Conservation (phyloP, 257 asterid species). For the Mitragyna speciosa region DNA sequence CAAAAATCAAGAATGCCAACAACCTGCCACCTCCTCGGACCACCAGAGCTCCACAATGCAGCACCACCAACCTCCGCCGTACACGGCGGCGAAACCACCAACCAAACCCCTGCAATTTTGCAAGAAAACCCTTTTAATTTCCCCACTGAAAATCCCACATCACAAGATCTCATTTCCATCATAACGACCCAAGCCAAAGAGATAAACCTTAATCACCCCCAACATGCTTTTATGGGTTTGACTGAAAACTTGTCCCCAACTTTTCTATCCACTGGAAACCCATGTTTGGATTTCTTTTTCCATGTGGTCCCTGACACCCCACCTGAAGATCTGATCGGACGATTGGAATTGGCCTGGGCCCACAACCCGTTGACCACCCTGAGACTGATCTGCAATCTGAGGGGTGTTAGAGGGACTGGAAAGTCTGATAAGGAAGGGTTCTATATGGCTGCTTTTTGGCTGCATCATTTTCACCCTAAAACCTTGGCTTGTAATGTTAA, state of each 20-base stretch:
- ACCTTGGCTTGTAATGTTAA: conserved; percentile 23
- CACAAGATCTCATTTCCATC: neutral
- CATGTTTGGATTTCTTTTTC: conserved; percentile 29
- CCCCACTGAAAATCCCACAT: neutral
- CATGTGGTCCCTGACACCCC: conserved; percentile 32
- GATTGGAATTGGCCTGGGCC: conserved; percentile 26
- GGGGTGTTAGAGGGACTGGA: conserved; percentile 34
- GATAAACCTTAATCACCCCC: neutral
- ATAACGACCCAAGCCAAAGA: neutral
- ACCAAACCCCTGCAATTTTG: neutral
- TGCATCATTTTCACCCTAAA: conserved; percentile 20
- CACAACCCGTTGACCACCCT: conserved; percentile 22
- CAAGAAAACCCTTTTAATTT: neutral
- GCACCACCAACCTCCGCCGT: neutral
- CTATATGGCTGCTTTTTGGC: conserved; percentile 28
- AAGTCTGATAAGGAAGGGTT: conserved; percentile 32
- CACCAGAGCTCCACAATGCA: conserved; percentile 9
- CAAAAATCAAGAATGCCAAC: neutral
- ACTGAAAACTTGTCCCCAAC: conserved; percentile 19
- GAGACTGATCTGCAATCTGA: conserved; percentile 28
- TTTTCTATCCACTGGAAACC: conserved; percentile 18
- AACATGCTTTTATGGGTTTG: neutral
- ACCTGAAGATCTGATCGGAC: conserved; percentile 5
- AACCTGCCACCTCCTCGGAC: conserved; percentile 14
- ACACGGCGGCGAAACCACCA: neutral